phyloP scores from a whole-genome alignment of 768 basidiomycete species.

The Trametes elegans region DNA sequence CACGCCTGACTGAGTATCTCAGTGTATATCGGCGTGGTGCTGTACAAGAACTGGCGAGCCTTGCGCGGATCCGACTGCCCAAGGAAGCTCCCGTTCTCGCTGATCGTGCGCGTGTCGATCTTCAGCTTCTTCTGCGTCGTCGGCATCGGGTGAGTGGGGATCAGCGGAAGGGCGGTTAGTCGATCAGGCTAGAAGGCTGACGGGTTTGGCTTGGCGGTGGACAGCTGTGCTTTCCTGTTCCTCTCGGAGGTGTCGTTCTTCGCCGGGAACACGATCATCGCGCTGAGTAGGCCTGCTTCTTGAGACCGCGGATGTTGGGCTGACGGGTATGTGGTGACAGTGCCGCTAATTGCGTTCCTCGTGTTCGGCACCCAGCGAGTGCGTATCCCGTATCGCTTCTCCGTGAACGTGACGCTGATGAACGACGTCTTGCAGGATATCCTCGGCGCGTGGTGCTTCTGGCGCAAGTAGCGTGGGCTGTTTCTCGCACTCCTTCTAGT shows the following conservation, averaged over 20 bases:
- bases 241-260: constrained; percentile 11
- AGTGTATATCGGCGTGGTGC: constrained; percentile 15
- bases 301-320: background rate
- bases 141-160: constrained; percentile 8
- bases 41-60: constrained; percentile 20
- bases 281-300: background rate
- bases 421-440: constrained; percentile 1
- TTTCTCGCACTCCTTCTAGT: background rate
- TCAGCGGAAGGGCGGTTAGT: too few species aligned
- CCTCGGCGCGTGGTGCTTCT: constrained; percentile 13
- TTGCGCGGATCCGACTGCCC: constrained; percentile 17
- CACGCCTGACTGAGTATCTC: background rate
- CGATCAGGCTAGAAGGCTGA: too few species aligned
- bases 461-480: constrained; percentile 6
- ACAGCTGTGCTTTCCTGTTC: constrained; percentile 16
- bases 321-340: background rate
- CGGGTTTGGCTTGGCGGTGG: too few species aligned
- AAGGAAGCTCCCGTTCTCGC: constrained; percentile 16
- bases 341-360: constrained; percentile 18
- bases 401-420: background rate
- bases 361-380: constrained; percentile 15
- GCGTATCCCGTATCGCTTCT: background rate
- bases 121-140: constrained; percentile 19
- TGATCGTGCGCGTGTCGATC: constrained; percentile 16
- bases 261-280: constrained; percentile 15